phyloP scores from a whole-genome alignment of 164 flowering plant genomes.

The Cinnamomum chago region DNA sequence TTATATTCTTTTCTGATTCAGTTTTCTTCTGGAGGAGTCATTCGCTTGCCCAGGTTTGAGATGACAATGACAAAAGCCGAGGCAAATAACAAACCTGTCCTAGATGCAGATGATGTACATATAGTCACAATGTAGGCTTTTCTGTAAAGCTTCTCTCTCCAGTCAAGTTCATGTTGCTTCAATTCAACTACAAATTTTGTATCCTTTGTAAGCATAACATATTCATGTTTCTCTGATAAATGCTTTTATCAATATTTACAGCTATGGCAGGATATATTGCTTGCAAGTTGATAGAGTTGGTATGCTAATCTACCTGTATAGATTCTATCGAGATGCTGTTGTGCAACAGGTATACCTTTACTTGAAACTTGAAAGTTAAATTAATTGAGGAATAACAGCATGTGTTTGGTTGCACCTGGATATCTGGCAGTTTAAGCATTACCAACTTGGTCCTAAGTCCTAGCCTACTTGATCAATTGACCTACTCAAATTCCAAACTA shows the following conservation, averaged over 20 bases:
- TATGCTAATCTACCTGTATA: conserved; percentile 73
- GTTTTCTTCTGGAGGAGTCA: conserved; percentile 87
- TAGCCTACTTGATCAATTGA: neutral
- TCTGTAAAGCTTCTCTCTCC: neutral
- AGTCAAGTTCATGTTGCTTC: conserved; percentile 5
- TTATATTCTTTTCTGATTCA: conserved; percentile 21
- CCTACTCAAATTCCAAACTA: neutral
- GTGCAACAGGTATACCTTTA: conserved; percentile 66
- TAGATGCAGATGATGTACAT: conserved; percentile 79
- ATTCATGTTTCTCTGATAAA: neutral
- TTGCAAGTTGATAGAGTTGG: conserved; percentile 89
- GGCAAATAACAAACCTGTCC: conserved; percentile 78
- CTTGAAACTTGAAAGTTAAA: conserved; percentile 2
- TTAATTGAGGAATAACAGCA: neutral
- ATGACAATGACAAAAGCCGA: conserved; percentile 89
- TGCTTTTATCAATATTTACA: conserved; percentile 19
- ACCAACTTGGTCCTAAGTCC: too few species aligned
- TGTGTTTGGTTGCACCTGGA: neutral
- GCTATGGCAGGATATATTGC: conserved; percentile 97
- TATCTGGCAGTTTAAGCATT: neutral
- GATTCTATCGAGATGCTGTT: conserved; percentile 95
- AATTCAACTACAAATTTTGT: neutral
- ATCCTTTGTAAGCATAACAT: neutral
- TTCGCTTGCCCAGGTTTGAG: conserved; percentile 93
- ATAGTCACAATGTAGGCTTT: conserved; percentile 72